A percentile compares a stretch with the other conserved stretches of the same genome.
These are phyloP conservation scores for Fusarium gaditjirri DNA, from an alignment of 2,329 filamentous ascomycete species.

Conservation along the genomic window DNA sequence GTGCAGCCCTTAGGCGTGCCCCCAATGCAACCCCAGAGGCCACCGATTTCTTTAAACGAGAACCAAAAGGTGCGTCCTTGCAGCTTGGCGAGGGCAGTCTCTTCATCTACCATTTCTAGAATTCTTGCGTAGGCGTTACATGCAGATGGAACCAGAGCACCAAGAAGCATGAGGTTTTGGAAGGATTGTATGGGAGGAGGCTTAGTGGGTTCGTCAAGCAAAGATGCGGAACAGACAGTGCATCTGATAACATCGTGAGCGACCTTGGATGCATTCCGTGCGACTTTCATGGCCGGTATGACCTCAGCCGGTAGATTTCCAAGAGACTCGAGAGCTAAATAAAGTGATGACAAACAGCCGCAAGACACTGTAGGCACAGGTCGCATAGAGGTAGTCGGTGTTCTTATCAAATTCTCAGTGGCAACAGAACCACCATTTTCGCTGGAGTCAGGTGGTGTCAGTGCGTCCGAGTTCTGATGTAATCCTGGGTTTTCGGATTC, in stretches of 20 bases:
- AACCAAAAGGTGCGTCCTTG: slow-evolving; percentile 58
- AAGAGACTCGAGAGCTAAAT: slow-evolving; percentile 62
- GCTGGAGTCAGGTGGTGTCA: slow-evolving; percentile 38
- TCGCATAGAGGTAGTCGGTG: slow-evolving; percentile 25
- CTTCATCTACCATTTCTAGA: slow-evolving; percentile 64
- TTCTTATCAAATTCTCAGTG: slow-evolving; percentile 14
- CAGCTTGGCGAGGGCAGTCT: slow-evolving; percentile 56
- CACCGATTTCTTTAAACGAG: slow-evolving; percentile 59
- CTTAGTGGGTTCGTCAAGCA: slow-evolving; percentile 48
- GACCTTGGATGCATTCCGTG: slow-evolving; percentile 59
- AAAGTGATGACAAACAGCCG: slow-evolving; percentile 61
- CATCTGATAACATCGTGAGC: slow-evolving; percentile 65
- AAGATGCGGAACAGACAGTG: slow-evolving; percentile 57
- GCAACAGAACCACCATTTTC: slow-evolving; percentile 35
- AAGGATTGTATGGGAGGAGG: slow-evolving; percentile 60
- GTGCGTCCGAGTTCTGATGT: slow-evolving; percentile 27
- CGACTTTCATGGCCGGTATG: slow-evolving; percentile 58
- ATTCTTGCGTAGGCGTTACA: slow-evolving; percentile 68
- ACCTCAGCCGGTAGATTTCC: slow-evolving; percentile 58
- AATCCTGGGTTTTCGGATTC: slow-evolving; percentile 19
- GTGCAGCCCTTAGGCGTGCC: slow-evolving; percentile 43
- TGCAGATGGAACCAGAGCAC: slow-evolving; percentile 66
- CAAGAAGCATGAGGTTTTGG: slow-evolving; percentile 69
- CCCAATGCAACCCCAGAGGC: slow-evolving; percentile 56
- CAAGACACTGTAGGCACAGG: slow-evolving; percentile 52